Base-by-base conservation (phyloP, 345 rosid species). In the Hibiscus syriacus region DNA sequence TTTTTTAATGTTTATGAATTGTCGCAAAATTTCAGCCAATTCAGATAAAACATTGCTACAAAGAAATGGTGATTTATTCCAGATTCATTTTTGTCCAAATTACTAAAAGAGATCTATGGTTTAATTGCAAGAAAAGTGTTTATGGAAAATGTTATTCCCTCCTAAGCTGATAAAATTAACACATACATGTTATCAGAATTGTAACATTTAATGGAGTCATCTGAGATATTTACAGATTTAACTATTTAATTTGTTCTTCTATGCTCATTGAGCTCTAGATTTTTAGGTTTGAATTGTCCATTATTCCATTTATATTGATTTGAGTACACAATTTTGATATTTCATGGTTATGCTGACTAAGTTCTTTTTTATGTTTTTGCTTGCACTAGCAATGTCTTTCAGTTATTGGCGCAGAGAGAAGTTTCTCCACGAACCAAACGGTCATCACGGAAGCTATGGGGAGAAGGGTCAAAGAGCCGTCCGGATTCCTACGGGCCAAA, bases 361-460 rank as follows among this genome's bases (percentile, higher is more conserved):
- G 32, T 64, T 64, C 2, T 36, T 4, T n/a, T 14, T 17, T 39
- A 17, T 17, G 38, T 14, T 57, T 74, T 49, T 72, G 48, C 29
- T 75, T 79, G 89, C 65, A 64, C 73, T 45, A 79, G 81, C 71
- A 89, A 88, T 63, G 89, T 84, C 5, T 79, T 89, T 55, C 79
- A 66, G 23, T 66, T 92, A 76, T 64, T 92, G 76, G 88, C 78
- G 41, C 79, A 65, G 72, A 85, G 96, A 68, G 98, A 89, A 82
- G 74, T 87, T 53, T 79, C 86, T 39, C 92, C 92, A 5, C 80
- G 72, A 52, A 74, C 83, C 11, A 89, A 85, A 53, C 88, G 75
- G 60, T 80, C 83, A 36, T 80, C 87, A 0, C 84, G 79, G 76
- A 82, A 80, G 74, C 77, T 80, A 25, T 87, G 92, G 92, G 82